A percentile compares a stretch with the other conserved stretches of the same genome.
Evolutionary conservation across 495 filamentous ascomycete genomes (phyloP).

Genomic region (Astrothelium subdiscretum): DNA sequence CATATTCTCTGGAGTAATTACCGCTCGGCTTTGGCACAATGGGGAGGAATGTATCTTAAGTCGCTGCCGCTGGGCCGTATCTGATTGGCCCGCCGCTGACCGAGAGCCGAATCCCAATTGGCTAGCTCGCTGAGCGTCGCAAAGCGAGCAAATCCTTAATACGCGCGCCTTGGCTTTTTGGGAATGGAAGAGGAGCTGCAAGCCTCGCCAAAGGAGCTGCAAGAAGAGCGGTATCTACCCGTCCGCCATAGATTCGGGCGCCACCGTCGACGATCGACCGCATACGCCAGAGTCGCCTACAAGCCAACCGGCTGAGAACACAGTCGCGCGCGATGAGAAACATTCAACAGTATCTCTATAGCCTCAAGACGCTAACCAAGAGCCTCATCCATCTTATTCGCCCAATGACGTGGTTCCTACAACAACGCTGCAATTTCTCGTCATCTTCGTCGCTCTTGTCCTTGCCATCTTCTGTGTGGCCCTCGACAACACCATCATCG

Average conservation of each 20-base stretch:
- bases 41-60: neutral
- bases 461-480: conserved; percentile 56
- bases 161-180: too few relatives aligned
- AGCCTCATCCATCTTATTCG: too few relatives aligned
- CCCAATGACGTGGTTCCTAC: conserved; percentile 9
- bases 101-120: neutral
- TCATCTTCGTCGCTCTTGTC: conserved; percentile 49
- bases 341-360: neutral
- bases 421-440: conserved; percentile 33
- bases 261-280: neutral
- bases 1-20: too few relatives aligned
- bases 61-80: neutral
- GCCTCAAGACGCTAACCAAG: too few relatives aligned
- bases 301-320: neutral
- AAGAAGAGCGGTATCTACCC: too few relatives aligned
- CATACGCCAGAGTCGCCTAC: too few relatives aligned
- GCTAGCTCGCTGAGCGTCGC: neutral
- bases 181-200: too few relatives aligned
- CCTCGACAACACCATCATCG: conserved; percentile 67
- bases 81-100: neutral
- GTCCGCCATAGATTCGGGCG: neutral
- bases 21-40: neutral
- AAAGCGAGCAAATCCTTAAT: neutral
- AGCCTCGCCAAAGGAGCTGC: too few relatives aligned
- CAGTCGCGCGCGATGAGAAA: neutral